A percentile compares a stretch with the other conserved stretches of the same genome.
phyloP scores from a whole-genome alignment of 2,329 filamentous ascomycete species.

The Aotearoamyces nothofagi region DNA sequence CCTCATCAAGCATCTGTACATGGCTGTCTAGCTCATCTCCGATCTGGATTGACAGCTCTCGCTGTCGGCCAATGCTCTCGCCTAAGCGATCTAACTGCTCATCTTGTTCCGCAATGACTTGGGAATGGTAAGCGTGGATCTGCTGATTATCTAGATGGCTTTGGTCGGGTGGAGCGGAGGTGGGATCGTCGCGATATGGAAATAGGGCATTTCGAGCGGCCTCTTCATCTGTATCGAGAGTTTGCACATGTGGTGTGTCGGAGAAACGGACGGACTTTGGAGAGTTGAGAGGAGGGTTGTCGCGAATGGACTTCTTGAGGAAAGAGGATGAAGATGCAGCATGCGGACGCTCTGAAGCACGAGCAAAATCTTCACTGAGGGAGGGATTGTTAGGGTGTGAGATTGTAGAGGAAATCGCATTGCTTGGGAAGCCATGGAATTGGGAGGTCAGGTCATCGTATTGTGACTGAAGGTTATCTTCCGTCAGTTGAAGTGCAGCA shows the following conservation, averaged over 20 bases:
- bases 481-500: constrained; percentile 47
- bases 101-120: constrained; percentile 78
- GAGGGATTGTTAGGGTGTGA: constrained; percentile 48
- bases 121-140: constrained; percentile 71
- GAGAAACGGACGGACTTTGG: constrained; percentile 78
- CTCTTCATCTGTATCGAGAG: constrained; percentile 26
- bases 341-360: constrained; percentile 28
- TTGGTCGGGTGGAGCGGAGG: constrained; percentile 16
- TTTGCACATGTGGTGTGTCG: constrained; percentile 36
- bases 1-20: constrained; percentile 75
- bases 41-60: constrained; percentile 89
- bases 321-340: constrained; percentile 27
- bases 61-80: constrained; percentile 73
- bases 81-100: constrained; percentile 81
- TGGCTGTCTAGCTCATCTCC: constrained; percentile 91
- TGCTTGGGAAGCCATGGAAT: constrained; percentile 52
- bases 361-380: constrained; percentile 47
- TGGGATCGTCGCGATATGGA: constrained; percentile 57
- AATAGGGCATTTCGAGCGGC: constrained; percentile 43
- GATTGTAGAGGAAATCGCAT: constrained; percentile 33
- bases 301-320: constrained; percentile 20
- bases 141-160: constrained; percentile 60
- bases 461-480: constrained; percentile 56
- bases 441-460: constrained; percentile 64
- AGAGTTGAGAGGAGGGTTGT: constrained; percentile 12